These are phyloP conservation scores for Circinella minor DNA, from an alignment of 371 early-diverging fungal species.

Conservation along the genomic window DNA sequence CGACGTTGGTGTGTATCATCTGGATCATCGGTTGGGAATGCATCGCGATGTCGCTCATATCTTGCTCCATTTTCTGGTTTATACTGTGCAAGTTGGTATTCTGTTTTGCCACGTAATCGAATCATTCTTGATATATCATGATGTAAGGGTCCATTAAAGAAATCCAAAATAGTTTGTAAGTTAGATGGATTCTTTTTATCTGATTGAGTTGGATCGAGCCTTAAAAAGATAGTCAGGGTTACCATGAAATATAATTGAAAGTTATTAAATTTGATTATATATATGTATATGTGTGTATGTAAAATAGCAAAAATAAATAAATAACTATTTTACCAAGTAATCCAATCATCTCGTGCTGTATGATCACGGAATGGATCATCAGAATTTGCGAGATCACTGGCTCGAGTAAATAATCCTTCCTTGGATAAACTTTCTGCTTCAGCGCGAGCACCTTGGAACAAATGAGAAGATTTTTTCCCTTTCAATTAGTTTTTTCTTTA, in stretches of 20 bases:
- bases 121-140: slow-evolving; percentile 54
- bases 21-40: slow-evolving; percentile 63
- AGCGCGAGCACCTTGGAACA: slow-evolving; percentile 31
- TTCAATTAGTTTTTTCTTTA: not conserved
- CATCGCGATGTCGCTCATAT: slow-evolving; percentile 69
- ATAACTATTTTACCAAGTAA: slow-evolving; percentile 47
- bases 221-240: not conserved
- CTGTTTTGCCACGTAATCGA: slow-evolving; percentile 55
- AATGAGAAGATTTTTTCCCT: not conserved
- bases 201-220: slow-evolving; percentile 1
- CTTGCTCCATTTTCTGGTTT: slow-evolving; percentile 60
- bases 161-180: slow-evolving; percentile 38
- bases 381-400: slow-evolving; percentile 28
- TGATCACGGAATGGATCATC: slow-evolving; percentile 64
- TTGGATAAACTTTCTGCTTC: slow-evolving; percentile 35
- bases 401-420: slow-evolving; percentile 32
- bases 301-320: not conserved
- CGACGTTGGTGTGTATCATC: slow-evolving; percentile 62
- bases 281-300: not conserved
- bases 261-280: not conserved
- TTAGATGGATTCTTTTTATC: slow-evolving; percentile 17
- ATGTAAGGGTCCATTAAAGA: slow-evolving; percentile 45
- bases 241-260: not conserved
- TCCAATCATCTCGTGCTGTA: slow-evolving; percentile 64
- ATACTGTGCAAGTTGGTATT: slow-evolving; percentile 66